Evolutionary conservation across 768 basidiomycete species (phyloP).

Genomic region (Tulasnella sp.): DNA sequence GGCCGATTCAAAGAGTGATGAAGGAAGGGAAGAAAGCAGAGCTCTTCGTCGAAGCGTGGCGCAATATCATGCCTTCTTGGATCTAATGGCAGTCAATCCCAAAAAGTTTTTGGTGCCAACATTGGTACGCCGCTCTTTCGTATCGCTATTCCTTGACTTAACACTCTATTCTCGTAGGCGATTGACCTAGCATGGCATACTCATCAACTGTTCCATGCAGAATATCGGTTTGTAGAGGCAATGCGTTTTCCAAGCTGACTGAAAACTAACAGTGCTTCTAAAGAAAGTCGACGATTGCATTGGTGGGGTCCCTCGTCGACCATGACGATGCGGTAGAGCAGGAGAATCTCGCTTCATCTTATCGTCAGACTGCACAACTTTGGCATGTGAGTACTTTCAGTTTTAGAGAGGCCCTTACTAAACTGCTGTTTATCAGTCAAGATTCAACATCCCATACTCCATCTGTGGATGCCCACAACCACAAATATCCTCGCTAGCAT

Average conservation of each 20-base stretch:
- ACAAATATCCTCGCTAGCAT: neutral
- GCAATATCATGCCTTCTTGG: slow-evolving; percentile 18
- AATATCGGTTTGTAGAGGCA: slow-evolving; percentile 9
- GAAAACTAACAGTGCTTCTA: neutral
- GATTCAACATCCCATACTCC: slow-evolving; percentile 41
- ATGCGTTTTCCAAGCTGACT: neutral
- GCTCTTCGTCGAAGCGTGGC: slow-evolving; percentile 16
- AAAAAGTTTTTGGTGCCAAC: slow-evolving; percentile 17
- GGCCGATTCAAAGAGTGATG: too few relatives aligned
- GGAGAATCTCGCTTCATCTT: neutral
- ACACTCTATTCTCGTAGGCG: neutral
- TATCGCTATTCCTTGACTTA: neutral
- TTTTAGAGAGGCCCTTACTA: neutral
- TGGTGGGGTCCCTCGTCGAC: slow-evolving; percentile 13
- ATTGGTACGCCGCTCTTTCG: slow-evolving; percentile 2
- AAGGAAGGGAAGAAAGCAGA: too few relatives aligned
- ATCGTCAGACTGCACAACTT: slow-evolving; percentile 1
- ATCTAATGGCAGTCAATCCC: slow-evolving; percentile 13
- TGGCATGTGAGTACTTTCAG: neutral
- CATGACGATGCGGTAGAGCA: slow-evolving; percentile 17
- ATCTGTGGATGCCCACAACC: slow-evolving; percentile 45
- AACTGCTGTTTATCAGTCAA: slow-evolving; percentile 23
- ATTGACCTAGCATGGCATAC: slow-evolving; percentile 20
- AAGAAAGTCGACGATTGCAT: slow-evolving; percentile 7
- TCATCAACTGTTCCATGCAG: slow-evolving; percentile 16